Percentiles rank a stretch among this genome's conserved stretches.
Conservation (phyloP, 768 basidiomycete species). For the Myochromella boudieri region DNA sequence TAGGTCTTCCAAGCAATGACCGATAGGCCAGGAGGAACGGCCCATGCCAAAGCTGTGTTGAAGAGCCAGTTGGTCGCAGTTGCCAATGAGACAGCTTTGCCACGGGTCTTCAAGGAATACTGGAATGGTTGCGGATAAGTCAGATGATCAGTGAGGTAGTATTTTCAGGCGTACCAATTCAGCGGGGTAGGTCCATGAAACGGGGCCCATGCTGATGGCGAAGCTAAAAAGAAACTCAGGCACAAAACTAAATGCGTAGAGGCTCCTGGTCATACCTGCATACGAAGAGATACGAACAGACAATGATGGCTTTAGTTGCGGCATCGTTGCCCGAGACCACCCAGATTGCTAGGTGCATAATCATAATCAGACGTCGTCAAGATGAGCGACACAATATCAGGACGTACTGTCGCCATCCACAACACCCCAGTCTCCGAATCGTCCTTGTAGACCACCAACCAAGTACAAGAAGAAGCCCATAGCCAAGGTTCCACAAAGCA, state of each 20-base stretch:
- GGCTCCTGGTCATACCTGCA: conserved; percentile 37
- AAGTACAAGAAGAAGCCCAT: conserved; percentile 81
- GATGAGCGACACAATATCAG: neutral
- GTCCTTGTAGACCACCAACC: conserved; percentile 73
- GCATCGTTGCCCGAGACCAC: conserved; percentile 53
- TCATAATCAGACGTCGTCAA: neutral
- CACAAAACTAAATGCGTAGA: neutral
- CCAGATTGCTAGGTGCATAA: conserved; percentile 32
- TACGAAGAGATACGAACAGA: conserved; percentile 76
- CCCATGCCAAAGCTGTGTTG: conserved; percentile 75
- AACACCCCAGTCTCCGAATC: conserved; percentile 62
- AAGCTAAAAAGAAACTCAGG: conserved; percentile 35
- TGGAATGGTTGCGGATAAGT: conserved; percentile 11
- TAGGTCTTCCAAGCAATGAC: conserved; percentile 74
- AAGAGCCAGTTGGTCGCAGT: conserved; percentile 64
- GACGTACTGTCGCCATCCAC: conserved; percentile 31
- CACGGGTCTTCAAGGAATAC: conserved; percentile 64
- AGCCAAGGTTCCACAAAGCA: conserved; percentile 59
- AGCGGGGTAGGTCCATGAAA: conserved; percentile 73
- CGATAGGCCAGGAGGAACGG: conserved; percentile 68
- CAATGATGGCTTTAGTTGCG: conserved; percentile 70
- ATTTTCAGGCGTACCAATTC: conserved; percentile 41
- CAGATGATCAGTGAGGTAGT: neutral
- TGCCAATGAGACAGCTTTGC: conserved; percentile 53
- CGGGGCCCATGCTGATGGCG: conserved; percentile 76